phyloP scores from a whole-genome alignment of 2,329 filamentous ascomycete species.

The Pseudonectria foliicola region DNA sequence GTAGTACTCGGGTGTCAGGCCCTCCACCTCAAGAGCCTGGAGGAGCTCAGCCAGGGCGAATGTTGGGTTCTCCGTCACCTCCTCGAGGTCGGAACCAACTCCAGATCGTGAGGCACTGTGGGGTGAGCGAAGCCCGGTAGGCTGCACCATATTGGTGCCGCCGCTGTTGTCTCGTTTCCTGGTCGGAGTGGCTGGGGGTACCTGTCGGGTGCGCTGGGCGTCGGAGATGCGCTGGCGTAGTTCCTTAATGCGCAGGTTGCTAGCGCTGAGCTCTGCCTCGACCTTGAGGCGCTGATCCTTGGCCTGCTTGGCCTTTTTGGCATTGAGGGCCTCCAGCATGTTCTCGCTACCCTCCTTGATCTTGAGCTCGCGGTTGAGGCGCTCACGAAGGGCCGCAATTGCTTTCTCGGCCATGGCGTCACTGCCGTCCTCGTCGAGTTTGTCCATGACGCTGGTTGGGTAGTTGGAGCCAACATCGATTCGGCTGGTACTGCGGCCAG shows the following conservation, averaged over 20 bases:
- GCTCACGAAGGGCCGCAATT: slow-evolving; percentile 69
- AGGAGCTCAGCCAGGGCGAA: slow-evolving; percentile 85
- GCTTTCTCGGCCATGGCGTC: slow-evolving; percentile 58
- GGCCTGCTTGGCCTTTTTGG: slow-evolving; percentile 91
- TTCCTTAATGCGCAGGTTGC: slow-evolving; percentile 65
- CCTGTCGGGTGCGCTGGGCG: slow-evolving; percentile 43
- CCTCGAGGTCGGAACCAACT: slow-evolving; percentile 56
- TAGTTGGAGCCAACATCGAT: slow-evolving; percentile 29
- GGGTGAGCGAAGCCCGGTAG: slow-evolving; percentile 48
- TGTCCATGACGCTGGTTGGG: slow-evolving; percentile 41
- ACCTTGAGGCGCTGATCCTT: slow-evolving; percentile 75
- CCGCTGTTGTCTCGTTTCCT: slow-evolving; percentile 43
- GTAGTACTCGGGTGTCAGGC: slow-evolving; percentile 89
- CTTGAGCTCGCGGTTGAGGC: slow-evolving; percentile 91
- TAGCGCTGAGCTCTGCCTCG: slow-evolving; percentile 83
- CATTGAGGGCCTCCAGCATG: slow-evolving; percentile 87
- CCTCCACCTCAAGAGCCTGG: slow-evolving; percentile 80
- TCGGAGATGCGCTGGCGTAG: slow-evolving; percentile 55
- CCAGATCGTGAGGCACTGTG: slow-evolving; percentile 49
- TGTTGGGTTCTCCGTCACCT: slow-evolving; percentile 77
- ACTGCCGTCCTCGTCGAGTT: slow-evolving; percentile 56
- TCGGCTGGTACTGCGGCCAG: slow-evolving; percentile 29
- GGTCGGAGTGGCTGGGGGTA: slow-evolving; percentile 44
- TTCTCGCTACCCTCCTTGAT: slow-evolving; percentile 98
- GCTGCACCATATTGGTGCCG: slow-evolving; percentile 35